A percentile compares a stretch with the other conserved stretches of the same genome.
phyloP scores from a whole-genome alignment of 768 basidiomycete genomes.

The Mycena capillaripes region DNA sequence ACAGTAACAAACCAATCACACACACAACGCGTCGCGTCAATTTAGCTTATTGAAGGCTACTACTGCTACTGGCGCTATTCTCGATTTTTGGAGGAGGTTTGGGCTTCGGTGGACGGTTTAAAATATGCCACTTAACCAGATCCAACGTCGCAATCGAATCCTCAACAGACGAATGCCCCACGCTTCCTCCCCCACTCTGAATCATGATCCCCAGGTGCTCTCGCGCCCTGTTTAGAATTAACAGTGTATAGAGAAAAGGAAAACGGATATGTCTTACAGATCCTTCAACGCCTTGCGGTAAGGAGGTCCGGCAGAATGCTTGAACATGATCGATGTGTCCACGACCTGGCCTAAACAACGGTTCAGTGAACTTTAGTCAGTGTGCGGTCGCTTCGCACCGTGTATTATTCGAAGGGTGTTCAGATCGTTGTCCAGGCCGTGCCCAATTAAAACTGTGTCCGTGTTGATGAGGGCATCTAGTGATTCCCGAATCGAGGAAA shows the following conservation, averaged over 20 bases:
- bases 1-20: slow-evolving; percentile 2
- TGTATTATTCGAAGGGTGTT: slow-evolving; percentile 92
- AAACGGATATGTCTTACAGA: slow-evolving; percentile 63
- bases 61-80: slow-evolving; percentile 1
- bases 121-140: slow-evolving; percentile 85
- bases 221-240: slow-evolving; percentile 69
- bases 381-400: slow-evolving; percentile 62
- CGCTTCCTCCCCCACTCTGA: slow-evolving; percentile 80
- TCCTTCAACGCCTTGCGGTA: slow-evolving; percentile 87
- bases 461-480: slow-evolving; percentile 81
- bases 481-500: slow-evolving; percentile 74
- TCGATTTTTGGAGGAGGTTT: slow-evolving; percentile 2
- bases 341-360: slow-evolving; percentile 48
- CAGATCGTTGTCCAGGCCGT: slow-evolving; percentile 94
- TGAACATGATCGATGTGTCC: slow-evolving; percentile 91
- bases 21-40: slow-evolving; percentile 27
- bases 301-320: slow-evolving; percentile 80
- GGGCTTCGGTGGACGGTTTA: slow-evolving; percentile 42
- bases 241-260: slow-evolving; percentile 33
- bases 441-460: slow-evolving; percentile 90
- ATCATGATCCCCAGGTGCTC: slow-evolving; percentile 87
- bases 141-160: slow-evolving; percentile 93
- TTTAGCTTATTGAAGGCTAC: not conserved
- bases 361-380: no score
- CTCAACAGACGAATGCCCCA: slow-evolving; percentile 92